Base-by-base conservation (phyloP, 768 basidiomycete genomes). In the Trichaptum fuscoviolaceum region DNA sequence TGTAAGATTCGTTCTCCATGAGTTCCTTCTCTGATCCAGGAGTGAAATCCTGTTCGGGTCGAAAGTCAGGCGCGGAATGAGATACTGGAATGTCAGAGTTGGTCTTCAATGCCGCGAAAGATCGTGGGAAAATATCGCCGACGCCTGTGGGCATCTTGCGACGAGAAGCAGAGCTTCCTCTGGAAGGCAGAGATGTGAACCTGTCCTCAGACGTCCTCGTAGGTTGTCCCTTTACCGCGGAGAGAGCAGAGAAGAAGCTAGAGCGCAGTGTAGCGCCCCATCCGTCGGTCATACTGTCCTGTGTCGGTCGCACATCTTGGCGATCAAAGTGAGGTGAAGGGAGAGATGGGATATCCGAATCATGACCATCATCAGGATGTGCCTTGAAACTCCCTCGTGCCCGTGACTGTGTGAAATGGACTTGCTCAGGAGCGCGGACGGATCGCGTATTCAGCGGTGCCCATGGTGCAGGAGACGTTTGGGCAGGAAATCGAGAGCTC, bases 261-360 rank as follows among this genome's bases (percentile, higher is more conserved):
- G 59, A 61, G 25, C 59, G 24, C 59, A 61, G 15, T 3, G 59
- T 17, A 12, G 59, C 59, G 15, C 59, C 59, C 59, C 59, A 61
- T 34, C 59, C 59, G 2, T 61, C 59, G 59, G 30, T 61, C 15
- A 3, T 34, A 17, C 25, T 18, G 12, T 61, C 3, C 42, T 12
- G 7, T 24, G 23, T 17, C 59, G 15, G 12, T 7, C 1, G 59
- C 23, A 25, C 23, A 61, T 61, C 30, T 34, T 12, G 23, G 8
- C 24, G 24, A 9, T 61, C 15, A 23, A 34, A 61, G 42, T 52
- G 42, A 25, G 59, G 59, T 17, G 30, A 61, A 18, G 59, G 59
- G 24, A 61, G 59, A 61, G 59, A 23, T 25, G 59, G 59, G 18
- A 61, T 25, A 23, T 61, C 59, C 23, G 42, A 52, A 52, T 52